phyloP scores from a whole-genome alignment of 2,329 filamentous ascomycete species.

The Colletotrichum neosansevieriae region DNA sequence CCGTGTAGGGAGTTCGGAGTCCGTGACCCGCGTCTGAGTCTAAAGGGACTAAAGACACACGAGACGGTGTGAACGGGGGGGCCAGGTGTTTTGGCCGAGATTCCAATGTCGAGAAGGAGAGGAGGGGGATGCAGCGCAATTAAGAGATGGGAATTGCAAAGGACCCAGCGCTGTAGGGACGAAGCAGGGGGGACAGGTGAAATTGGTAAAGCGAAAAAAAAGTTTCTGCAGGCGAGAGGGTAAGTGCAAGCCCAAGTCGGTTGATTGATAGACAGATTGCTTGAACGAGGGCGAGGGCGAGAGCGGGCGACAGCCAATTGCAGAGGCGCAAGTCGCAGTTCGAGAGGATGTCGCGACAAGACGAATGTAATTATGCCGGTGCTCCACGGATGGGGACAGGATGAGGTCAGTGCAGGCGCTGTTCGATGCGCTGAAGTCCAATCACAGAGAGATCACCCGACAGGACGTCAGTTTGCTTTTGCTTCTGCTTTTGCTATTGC shows the following conservation, averaged over 20 bases:
- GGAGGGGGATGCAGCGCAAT: slow-evolving; percentile 18
- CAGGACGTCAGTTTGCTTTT: slow-evolving; percentile 13
- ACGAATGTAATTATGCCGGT: slow-evolving; percentile 32
- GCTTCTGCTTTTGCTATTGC: slow-evolving; percentile 4
- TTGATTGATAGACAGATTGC: no score
- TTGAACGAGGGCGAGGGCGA: not conserved
- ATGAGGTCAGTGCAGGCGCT: slow-evolving; percentile 33
- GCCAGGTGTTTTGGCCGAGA: slow-evolving; percentile 17
- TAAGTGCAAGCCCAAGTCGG: no score
- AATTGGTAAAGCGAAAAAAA: not conserved
- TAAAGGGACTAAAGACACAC: slow-evolving; percentile 6
- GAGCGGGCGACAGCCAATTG: slow-evolving; percentile 10
- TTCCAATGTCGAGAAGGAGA: slow-evolving; percentile 10
- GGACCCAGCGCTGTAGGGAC: not conserved
- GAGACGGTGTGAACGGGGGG: slow-evolving; percentile 11
- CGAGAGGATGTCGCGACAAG: slow-evolving; percentile 6
- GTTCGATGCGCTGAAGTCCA: not conserved
- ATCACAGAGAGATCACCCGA: not conserved
- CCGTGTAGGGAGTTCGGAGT: slow-evolving; percentile 29
- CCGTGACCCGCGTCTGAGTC: slow-evolving; percentile 21
- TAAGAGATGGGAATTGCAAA: slow-evolving; percentile 19
- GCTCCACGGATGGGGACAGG: slow-evolving; percentile 19
- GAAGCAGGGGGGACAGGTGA: not conserved
- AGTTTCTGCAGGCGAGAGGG: not conserved
- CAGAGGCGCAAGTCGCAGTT: slow-evolving; percentile 8